Evolutionary conservation across 805 yeast genomes (phyloP), one percentile per base, ranked within the genome.

Genomic region (Suhomyces tanzawaensis): DNA sequence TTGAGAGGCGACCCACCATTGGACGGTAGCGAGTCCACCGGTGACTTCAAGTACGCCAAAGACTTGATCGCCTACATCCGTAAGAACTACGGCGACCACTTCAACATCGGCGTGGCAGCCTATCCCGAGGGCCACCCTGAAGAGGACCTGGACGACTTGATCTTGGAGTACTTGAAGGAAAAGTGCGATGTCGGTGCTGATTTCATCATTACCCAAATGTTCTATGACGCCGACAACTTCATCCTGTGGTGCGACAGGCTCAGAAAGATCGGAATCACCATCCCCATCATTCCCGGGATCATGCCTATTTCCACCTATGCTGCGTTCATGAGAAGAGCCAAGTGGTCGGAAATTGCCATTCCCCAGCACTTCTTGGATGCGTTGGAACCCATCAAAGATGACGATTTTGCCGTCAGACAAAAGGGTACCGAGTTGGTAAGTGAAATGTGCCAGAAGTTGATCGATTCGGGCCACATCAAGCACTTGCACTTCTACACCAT

Each of bases 51-150:
- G 45, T 85, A 88, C 53, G 98, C 99, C 18, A 83, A 79, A 56
- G 98, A 93, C 61, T 72, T 93, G 57, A 82, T 93, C 47, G 57
- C 58, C 34, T 82, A 91, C 62, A 93, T 93, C 52, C 79, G 82
- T 48, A 55, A 57, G 39, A 74, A 81, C 46, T 90, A 88, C 54
- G 97, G 95, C 19, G 79, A 85, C 59, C 86, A 89, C 65, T 90
- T 93, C 64, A 85, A 83, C 60, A 89, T 93, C 49, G 99, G 97
- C 36, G 95, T 93, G 16, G 98, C 98, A 7, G 99, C 87, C 3
- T 93, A 93, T 59, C 97, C 99, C 1, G 99, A 93, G 60, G 97
- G 97, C 3, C 96, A 90, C 54, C 90, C 96, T 3, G 99, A 93
- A 55, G 95, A 88, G 55, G 60, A 68, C 15, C 48, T 54, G 30